Evolutionary conservation across 306 rosid genomes (phyloP).

Genomic region (Trifolium repens): DNA sequence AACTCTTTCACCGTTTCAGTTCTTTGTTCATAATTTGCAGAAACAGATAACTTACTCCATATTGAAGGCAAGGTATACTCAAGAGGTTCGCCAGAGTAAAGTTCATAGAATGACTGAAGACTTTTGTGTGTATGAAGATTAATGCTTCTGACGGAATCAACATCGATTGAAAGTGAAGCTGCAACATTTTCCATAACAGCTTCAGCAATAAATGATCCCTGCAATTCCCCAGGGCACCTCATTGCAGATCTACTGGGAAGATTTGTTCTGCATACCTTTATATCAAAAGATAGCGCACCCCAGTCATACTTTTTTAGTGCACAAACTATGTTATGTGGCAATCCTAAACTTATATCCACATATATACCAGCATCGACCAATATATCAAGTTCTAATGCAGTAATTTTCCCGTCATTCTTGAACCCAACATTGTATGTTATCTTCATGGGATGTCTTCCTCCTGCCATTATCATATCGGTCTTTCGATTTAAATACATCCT

Average conservation of each 20-base stretch:
- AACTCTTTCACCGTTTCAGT: constrained; percentile 60
- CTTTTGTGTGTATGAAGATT: constrained; percentile 78
- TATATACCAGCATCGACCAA: constrained; percentile 79
- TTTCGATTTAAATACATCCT: constrained; percentile 80
- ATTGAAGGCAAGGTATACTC: constrained; percentile 86
- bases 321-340: constrained; percentile 57
- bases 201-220: constrained; percentile 93
- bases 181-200: constrained; percentile 86
- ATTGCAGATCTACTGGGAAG: constrained; percentile 80
- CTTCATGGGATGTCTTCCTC: constrained; percentile 98
- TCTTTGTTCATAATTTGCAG: constrained; percentile 66
- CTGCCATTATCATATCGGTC: constrained; percentile 91
- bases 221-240: constrained; percentile 92
- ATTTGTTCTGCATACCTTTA: constrained; percentile 90
- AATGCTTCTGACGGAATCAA: constrained; percentile 69
- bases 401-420: constrained; percentile 82
- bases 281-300: constrained; percentile 84
- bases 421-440: constrained; percentile 85
- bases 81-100: constrained; percentile 60
- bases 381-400: constrained; percentile 75
- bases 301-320: constrained; percentile 85
- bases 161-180: constrained; percentile 70
- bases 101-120: constrained; percentile 60
- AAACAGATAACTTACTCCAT: constrained; percentile 69
- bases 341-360: constrained; percentile 61